Base-by-base conservation (phyloP, 1,139 yeast species). In the Nematodospora anomalae region DNA sequence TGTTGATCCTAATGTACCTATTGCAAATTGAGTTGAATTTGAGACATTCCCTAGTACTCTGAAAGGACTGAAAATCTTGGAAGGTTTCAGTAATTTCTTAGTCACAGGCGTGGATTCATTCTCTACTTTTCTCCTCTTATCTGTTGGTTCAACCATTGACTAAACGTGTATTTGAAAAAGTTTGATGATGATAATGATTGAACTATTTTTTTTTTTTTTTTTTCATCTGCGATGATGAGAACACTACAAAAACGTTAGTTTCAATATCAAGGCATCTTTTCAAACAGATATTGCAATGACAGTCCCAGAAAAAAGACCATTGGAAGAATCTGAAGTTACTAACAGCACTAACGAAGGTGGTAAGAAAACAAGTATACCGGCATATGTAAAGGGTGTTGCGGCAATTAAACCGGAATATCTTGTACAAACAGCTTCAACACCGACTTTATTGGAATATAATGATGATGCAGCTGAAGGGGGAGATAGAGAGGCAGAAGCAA, bases 1-100 rank as follows among this genome's bases (percentile, higher is more conserved):
- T 1, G 95, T 81, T 12, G 87, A 75, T 39, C 99, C 99, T 40
- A 92, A 71, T 1, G 92, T 80, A 21, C 97, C 95, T 23, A 89
- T 69, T 8, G 96, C 88, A 57, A 89, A 85, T 2, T 97, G 97
- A 1, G 76, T 72, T 22, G 79, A 83, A 53, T 88, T 87, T 23
- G 88, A 71, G 18, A 84, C 87, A 55, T 81, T 81, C 6, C 94
- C 94, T 6, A 71, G 46, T 3, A 67, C 72, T 40, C 76, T 50
- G 49, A 71, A 71, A 2, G 76, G 76, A 41, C 72, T 65, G 52
- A 68, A 71, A 14, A 71, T 63, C 40, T 57, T 60, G 3, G 74
- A 67, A 5, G 57, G 47, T 38, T 42, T 52, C 6, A 30, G 36
- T 3, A 35, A 25, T 33, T 33, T 33, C 2, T 30, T 21, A 16